Evolutionary conservation across 768 basidiomycete genomes (phyloP), one percentile per base, ranked within the genome.

Genomic region (Boletus huronensis): DNA sequence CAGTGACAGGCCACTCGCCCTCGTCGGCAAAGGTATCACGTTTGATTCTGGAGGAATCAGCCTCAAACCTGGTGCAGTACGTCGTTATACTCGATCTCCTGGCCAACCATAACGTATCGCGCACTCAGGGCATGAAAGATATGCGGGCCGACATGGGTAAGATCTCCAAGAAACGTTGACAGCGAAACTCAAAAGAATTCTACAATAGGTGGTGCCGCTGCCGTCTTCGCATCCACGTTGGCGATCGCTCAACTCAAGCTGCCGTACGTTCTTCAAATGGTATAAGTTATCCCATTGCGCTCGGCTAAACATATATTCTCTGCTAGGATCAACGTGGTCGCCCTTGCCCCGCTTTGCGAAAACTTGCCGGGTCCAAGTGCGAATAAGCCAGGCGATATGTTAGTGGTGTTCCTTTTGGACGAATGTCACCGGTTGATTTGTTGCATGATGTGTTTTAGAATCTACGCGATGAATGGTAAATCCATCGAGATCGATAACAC

Each of bases 31-130:
- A 68, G 92, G 92, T 56, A 85, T 94, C 66, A 93, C 91, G 16
- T 95, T 94, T 59, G 91, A 95, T 70, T 83, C 84, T 3, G 91
- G 91, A 77, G 90, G 90, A 60, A 93, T 93, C 70, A 88, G 86
- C 55, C 72, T 95, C 70, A 94, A 94, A 72, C 83, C 88, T n/a
- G 66, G 78, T 32, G 77, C 78, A 32, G 89, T 85, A 57, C 62
- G 82, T 76, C 7, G 6, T 40, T 42, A 49, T 48, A 40, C 19
- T 47, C 19, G 6, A 41, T 23, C 2, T 17, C 31, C 4, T 17
- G 19, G 5, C 10, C 40, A 31, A 17, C 21, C 14, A 17, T 50
- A 14, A 55, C 49, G 13, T 14, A 48, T 50, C 16, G 43, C 50
- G n/a, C 25, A 29, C 47, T 3, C 48, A 89, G 87, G 80, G 75